Evolutionary conservation across 2,329 filamentous ascomycete species (phyloP), one percentile per base, ranked within the genome.

Genomic region (Fusarium staphyleae): DNA sequence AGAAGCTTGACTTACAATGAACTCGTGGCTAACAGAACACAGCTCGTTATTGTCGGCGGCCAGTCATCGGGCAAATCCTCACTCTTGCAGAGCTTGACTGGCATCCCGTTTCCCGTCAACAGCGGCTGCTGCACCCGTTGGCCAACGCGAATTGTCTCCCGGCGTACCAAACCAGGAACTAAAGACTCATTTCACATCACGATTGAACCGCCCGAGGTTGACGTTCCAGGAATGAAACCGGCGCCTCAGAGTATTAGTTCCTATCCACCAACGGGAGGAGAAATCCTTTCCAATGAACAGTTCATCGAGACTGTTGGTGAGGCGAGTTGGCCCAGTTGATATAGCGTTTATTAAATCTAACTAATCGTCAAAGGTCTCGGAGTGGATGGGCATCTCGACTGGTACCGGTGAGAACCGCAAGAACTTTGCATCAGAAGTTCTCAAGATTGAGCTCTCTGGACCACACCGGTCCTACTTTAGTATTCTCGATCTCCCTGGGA

Each of bases 11-110:
- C 12, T 29, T 24, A 19, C 29, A 40, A 5, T 1, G 14, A 15
- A 11, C 7, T 3, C 4, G 11, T 5, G 11, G 11, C 42, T 65
- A 3, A 62, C 13, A 18, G 3, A 0, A 1, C 1, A 5, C 11
- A 74, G 71, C 67, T 75, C 5, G 66, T 75, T 2, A 72, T 75
- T 22, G 71, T 75, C 0, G 73, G 74, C 2, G 66, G 69, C 0
- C 73, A 75, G 50, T 75, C 72, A 1, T 65, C 70, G 3, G 73
- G 73, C 3, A 75, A 75, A 18, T 75, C 74, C 0, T 74, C 74
- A 5, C 60, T 76, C 2, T 58, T 76, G 3, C 70, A 70, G 39
- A 73, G 68, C 15, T 51, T 75, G 43, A 74, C 71, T 1, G 72
- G 70, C 3, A 74, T 76, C 13, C 74, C 73, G 0, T 76, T 76